Percentiles rank a stretch among this genome's conserved stretches.
phyloP scores from a whole-genome alignment of 176 grass and related monocot species.

The Calamus simplicifolius region DNA sequence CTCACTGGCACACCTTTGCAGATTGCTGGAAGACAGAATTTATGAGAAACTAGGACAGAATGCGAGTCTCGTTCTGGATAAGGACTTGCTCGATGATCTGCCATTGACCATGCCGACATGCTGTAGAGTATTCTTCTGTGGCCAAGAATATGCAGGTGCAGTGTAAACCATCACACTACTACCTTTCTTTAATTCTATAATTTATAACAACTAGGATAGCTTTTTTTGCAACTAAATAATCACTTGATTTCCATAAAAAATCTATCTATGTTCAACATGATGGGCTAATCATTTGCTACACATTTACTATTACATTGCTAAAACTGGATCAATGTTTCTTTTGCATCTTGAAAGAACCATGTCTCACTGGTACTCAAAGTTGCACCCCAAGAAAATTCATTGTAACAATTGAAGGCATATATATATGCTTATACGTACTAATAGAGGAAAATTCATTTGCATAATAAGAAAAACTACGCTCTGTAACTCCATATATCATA shows the following conservation, averaged over 20 bases:
- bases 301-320: too few relatives aligned
- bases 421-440: conserved; percentile 7
- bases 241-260: too few relatives aligned
- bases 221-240: too few relatives aligned
- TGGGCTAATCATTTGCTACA: too few relatives aligned
- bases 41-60: conserved; percentile 94
- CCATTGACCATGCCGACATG: conserved; percentile 49
- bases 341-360: too few relatives aligned
- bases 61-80: conserved; percentile 37
- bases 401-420: too few relatives aligned
- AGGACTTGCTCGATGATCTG: conserved; percentile 55
- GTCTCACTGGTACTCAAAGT: too few relatives aligned
- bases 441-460: conserved; percentile 22
- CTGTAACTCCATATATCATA: conserved; percentile 59
- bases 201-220: too few relatives aligned
- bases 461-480: conserved; percentile 78
- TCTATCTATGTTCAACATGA: too few relatives aligned
- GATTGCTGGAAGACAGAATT: conserved; percentile 50
- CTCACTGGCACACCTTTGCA: conserved; percentile 75
- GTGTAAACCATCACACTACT: not conserved
- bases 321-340: too few relatives aligned
- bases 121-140: conserved; percentile 64
- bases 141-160: conserved; percentile 61
- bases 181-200: not conserved
- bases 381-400: too few relatives aligned